phyloP scores from a whole-genome alignment of 1,139 yeast species.

The Zygosaccharomyces sapae region DNA sequence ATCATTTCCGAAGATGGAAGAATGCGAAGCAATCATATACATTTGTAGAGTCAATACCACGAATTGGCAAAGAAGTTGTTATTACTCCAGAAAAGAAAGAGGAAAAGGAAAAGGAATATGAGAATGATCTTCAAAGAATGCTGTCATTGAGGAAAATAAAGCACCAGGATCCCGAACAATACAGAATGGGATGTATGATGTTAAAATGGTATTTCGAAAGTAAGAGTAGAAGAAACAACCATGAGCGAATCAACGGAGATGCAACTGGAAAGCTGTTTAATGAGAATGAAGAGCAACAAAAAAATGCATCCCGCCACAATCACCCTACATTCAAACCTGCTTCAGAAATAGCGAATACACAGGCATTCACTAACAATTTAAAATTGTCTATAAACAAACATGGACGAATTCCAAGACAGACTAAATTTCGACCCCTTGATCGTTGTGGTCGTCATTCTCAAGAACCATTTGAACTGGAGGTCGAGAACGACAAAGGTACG shows the following conservation, averaged over 20 bases:
- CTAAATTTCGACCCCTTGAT: not conserved
- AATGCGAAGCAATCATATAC: not conserved
- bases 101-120: slow-evolving; percentile 1
- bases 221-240: not conserved
- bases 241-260: not conserved
- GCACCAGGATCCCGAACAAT: slow-evolving; percentile 1
- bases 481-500: not conserved
- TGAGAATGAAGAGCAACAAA: not conserved
- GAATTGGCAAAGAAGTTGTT: not conserved
- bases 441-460: not conserved
- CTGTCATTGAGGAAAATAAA: not conserved
- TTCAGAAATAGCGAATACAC: not conserved
- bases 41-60: not conserved
- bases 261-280: not conserved
- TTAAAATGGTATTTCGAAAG: slow-evolving; percentile 7
- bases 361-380: not conserved
- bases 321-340: not conserved
- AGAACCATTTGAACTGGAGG: not conserved
- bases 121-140: slow-evolving; percentile 3
- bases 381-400: not conserved
- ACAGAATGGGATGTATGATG: slow-evolving; percentile 8
- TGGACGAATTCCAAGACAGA: not conserved
- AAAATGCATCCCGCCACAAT: not conserved
- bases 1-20: not conserved
- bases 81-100: slow-evolving; percentile 1